Conservation (phyloP, 75 land plant species). For the Picea glauca region DNA sequence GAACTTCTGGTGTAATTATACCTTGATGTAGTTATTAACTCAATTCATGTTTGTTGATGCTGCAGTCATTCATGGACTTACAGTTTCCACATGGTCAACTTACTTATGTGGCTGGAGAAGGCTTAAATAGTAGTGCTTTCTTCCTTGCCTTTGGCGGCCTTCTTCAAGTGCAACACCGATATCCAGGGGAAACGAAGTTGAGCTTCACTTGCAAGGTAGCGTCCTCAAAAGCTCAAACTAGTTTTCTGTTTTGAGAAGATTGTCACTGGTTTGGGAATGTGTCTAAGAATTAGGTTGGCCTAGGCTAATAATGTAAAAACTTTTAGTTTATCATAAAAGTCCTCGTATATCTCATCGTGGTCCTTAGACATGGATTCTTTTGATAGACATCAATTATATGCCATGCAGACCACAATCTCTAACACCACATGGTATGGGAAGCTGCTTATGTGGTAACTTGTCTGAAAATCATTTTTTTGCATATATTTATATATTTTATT, state of each 20-base stretch:
- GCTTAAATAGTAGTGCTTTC: slow-evolving; percentile 78
- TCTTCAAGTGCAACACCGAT: slow-evolving; percentile 88
- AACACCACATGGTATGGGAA: too few species aligned
- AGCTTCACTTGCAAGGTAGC: slow-evolving; percentile 89
- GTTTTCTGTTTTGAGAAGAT: background rate
- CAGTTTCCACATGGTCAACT: slow-evolving; percentile 99
- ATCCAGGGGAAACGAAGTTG: slow-evolving; percentile 82
- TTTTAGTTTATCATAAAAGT: background rate
- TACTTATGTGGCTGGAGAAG: slow-evolving; percentile 98
- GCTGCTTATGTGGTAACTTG: background rate
- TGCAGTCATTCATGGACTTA: slow-evolving; percentile 92
- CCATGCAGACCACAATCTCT: background rate
- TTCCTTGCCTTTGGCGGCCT: slow-evolving; percentile 82
- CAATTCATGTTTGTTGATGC: slow-evolving; percentile 3
- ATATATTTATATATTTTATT: slow-evolving; percentile 6
- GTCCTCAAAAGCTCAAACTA: background rate
- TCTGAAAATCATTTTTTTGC: background rate
- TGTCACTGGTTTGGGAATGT: background rate
- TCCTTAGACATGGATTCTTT: background rate
- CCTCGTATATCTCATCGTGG: too few species aligned
- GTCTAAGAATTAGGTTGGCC: background rate
- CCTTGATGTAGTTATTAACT: background rate
- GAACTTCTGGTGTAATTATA: too few species aligned
- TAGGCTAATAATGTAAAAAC: background rate
- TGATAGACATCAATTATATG: background rate